Percentiles rank a stretch among this genome's conserved stretches.
Evolutionary conservation across 495 filamentous ascomycete genomes (phyloP).

Genomic region (Xylaria scruposa): DNA sequence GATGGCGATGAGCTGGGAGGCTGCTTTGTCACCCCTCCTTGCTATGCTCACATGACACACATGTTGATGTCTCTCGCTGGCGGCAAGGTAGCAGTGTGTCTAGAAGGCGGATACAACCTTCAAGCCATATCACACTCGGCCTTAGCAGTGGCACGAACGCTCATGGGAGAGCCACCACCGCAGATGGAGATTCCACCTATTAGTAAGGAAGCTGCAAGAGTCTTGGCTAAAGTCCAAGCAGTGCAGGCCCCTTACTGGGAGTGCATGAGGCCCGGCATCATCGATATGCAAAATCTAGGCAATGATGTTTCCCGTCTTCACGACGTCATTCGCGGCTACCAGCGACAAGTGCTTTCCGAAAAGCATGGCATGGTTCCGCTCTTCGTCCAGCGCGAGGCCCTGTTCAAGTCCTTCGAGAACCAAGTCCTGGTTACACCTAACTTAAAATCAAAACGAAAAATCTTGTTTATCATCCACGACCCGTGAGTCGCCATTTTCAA

Average conservation of each 20-base stretch:
- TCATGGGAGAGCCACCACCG: conserved; percentile 94
- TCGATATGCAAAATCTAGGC: conserved; percentile 50
- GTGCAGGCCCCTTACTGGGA: conserved; percentile 66
- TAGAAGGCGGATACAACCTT: conserved; percentile 97
- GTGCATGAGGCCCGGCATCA: conserved; percentile 62
- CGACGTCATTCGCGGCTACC: conserved; percentile 78
- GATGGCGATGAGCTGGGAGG: conserved; percentile 90
- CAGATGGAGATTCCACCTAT: conserved; percentile 60
- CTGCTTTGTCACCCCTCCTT: conserved; percentile 86
- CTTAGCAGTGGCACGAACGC: conserved; percentile 84
- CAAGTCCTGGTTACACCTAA: conserved; percentile 81
- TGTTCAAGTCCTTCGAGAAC: conserved; percentile 82
- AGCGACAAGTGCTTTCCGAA: conserved; percentile 70
- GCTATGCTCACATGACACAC: conserved; percentile 98
- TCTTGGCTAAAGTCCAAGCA: conserved; percentile 58
- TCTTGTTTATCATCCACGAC: conserved; percentile 83
- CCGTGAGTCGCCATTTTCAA: conserved; percentile 61
- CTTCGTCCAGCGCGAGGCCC: conserved; percentile 69
- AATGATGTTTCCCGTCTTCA: conserved; percentile 48
- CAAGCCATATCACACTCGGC: conserved; percentile 90
- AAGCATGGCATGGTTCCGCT: conserved; percentile 77
- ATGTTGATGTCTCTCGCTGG: conserved; percentile 97
- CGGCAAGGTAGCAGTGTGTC: conserved; percentile 88
- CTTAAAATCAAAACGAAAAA: conserved; percentile 46
- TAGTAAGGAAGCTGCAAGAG: conserved; percentile 54